Base-by-base conservation (phyloP, 1,139 yeast genomes). In the Sugiyamaella grinbergsii region DNA sequence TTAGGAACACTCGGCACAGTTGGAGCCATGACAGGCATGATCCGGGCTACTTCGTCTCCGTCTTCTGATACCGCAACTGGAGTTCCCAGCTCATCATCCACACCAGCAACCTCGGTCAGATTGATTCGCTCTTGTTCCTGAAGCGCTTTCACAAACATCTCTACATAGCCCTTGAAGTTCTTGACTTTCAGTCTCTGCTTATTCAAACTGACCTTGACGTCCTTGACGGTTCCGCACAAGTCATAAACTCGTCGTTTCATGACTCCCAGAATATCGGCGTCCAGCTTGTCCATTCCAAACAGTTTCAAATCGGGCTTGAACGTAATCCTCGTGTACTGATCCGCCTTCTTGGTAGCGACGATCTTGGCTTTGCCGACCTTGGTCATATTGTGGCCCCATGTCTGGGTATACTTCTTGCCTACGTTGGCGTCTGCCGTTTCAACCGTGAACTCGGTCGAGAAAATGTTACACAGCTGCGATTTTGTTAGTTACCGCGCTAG, bases 171-270 rank as follows among this genome's bases (percentile, higher is more conserved):
- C 66, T 89, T 91, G 76, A 94, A 94, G 61, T 81, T 83, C 56
- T 78, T 78, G 47, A 93, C 76, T 55, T 79, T 81, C 50, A 94
- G 71, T 47, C 80, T 76, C 58, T 82, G 82, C 54, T 88, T 95
- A 66, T 94, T 89, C 58, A 93, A 73, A 56, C 77, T 82, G 39
- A 94, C 93, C 58, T 77, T 81, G 57, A 95, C 79, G 57, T 89
- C 95, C 57, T 80, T 79, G n/a, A 90, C 95, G 1, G 98, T 86
- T 57, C 98, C 99, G 54, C 96, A 91, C 62, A 94, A 75, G 74
- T 94, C 99, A 64, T 85, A 91, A 33, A 93, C 98, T 73, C 99
- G 89, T 68, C 98, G 82, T 63, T 87, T 81, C 70, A 94, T 74
- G 38, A 94, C 94, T 26, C 95, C 83, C 19, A 91, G 72, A 38